phyloP scores from a whole-genome alignment of 495 filamentous ascomycete species.

The Evernia prunastri region DNA sequence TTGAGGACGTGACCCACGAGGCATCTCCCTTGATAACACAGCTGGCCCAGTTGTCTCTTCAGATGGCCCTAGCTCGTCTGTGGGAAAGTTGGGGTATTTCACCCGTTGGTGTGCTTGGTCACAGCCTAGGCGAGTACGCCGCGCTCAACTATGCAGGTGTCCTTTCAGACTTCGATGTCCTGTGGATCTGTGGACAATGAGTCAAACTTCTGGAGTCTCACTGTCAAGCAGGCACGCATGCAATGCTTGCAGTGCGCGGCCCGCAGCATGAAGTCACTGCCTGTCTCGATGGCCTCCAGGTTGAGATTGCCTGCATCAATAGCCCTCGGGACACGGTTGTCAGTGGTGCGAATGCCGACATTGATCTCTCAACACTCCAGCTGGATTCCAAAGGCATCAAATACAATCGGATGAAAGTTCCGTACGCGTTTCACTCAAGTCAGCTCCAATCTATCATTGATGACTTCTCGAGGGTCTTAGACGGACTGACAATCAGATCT shows the following conservation, averaged over 20 bases:
- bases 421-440: conserved; percentile 63
- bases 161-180: conserved; percentile 63
- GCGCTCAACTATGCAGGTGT: conserved; percentile 67
- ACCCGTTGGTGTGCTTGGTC: conserved; percentile 64
- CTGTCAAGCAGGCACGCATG: conserved; percentile 57
- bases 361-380: conserved; percentile 7
- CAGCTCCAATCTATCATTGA: conserved; percentile 62
- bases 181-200: conserved; percentile 63
- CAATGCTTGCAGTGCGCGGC: conserved; percentile 42
- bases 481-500: conserved; percentile 40
- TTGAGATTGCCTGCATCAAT: conserved; percentile 34
- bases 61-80: conserved; percentile 64
- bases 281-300: conserved; percentile 28
- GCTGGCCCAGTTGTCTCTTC: conserved; percentile 49
- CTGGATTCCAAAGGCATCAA: conserved; percentile 7
- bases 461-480: conserved; percentile 48
- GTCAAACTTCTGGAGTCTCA: conserved; percentile 59
- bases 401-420: conserved; percentile 43
- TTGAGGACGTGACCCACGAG: conserved; percentile 28
- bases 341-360: conserved; percentile 2
- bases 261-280: conserved; percentile 33
- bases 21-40: conserved; percentile 49
- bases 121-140: conserved; percentile 72
- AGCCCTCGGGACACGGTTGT: conserved; percentile 30
- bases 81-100: conserved; percentile 65